Conservation (phyloP, 495 filamentous ascomycete genomes). For the Paragyromitra xinjiangensis region DNA sequence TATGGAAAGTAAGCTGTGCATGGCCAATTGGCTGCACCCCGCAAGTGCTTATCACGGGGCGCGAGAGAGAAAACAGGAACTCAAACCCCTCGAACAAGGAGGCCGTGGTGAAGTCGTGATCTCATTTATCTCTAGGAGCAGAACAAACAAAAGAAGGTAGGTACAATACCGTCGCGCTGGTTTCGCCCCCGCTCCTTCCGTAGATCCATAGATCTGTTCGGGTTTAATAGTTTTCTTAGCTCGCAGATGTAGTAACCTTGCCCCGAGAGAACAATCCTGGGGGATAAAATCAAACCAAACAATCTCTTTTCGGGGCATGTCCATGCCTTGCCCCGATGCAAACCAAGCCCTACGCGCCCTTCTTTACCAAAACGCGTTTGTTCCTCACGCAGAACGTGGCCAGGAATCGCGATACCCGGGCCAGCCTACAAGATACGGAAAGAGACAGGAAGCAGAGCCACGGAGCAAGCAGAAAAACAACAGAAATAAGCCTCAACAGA, state of each 20-base stretch:
- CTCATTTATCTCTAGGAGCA: background rate
- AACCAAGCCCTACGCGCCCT: background rate
- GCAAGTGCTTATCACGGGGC: slow-evolving; percentile 7
- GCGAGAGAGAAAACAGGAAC: slow-evolving; percentile 18
- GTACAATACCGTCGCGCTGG: slow-evolving; percentile 14
- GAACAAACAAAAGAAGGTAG: background rate
- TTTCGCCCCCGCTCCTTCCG: slow-evolving; percentile 2
- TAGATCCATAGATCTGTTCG: slow-evolving; percentile 24
- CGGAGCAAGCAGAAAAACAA: background rate
- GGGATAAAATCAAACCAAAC: slow-evolving; percentile 7
- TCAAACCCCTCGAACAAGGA: background rate
- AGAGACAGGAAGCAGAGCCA: slow-evolving; percentile 12
- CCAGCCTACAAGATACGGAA: slow-evolving; percentile 16
- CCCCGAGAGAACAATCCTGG: background rate
- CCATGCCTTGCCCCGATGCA: slow-evolving; percentile 24
- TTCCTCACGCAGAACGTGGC: slow-evolving; percentile 4
- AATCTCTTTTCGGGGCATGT: slow-evolving; percentile 5
- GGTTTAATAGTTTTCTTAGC: slow-evolving; percentile 7
- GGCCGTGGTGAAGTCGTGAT: background rate
- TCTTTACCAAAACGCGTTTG: background rate
- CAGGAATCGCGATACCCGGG: slow-evolving; percentile 15
- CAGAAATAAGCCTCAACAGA: background rate
- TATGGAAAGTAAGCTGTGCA: slow-evolving; percentile 24
- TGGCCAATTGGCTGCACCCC: slow-evolving; percentile 1
- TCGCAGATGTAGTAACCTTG: slow-evolving; percentile 4